Evolutionary conservation across 805 yeast genomes (phyloP).

Genomic region (Schizosaccharomyces cryophilus): DNA sequence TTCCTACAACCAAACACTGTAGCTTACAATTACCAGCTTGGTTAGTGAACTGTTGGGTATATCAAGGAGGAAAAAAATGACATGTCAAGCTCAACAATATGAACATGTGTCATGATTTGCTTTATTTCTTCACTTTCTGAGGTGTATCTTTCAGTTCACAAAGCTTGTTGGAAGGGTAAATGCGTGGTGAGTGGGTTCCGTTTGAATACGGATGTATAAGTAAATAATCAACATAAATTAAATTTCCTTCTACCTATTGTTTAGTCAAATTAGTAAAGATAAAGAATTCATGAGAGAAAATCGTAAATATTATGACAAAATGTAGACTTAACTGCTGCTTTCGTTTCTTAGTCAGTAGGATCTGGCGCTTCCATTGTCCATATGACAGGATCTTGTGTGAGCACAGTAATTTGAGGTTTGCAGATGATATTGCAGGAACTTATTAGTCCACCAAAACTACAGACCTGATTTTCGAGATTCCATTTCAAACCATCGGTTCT

Average conservation of each 20-base stretch:
- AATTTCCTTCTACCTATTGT: too few relatives aligned
- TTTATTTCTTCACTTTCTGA: conserved; percentile 2
- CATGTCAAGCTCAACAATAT: conserved; percentile 3
- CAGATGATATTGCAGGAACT: not conserved
- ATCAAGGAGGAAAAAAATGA: conserved; percentile 1
- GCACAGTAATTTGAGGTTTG: not conserved
- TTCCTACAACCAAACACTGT: too few relatives aligned
- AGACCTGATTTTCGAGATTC: not conserved
- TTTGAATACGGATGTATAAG: too few relatives aligned
- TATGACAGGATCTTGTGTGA: not conserved
- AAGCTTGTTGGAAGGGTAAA: not conserved
- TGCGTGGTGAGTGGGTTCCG: too few relatives aligned
- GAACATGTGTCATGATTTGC: not conserved
- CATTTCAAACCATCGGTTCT: not conserved
- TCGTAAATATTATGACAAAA: too few relatives aligned
- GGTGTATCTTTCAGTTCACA: not conserved
- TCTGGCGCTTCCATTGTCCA: not conserved
- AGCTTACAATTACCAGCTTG: conserved; percentile 4
- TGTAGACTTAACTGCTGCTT: too few relatives aligned
- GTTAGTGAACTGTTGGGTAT: not conserved
- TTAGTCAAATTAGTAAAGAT: too few relatives aligned
- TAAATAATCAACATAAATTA: too few relatives aligned
- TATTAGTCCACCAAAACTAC: not conserved
- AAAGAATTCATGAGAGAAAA: too few relatives aligned
- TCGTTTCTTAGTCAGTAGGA: too few relatives aligned